These are phyloP conservation scores for Tilletia setariae DNA, from an alignment of 1,284 basidiomycete species.

Conservation along the genomic window DNA sequence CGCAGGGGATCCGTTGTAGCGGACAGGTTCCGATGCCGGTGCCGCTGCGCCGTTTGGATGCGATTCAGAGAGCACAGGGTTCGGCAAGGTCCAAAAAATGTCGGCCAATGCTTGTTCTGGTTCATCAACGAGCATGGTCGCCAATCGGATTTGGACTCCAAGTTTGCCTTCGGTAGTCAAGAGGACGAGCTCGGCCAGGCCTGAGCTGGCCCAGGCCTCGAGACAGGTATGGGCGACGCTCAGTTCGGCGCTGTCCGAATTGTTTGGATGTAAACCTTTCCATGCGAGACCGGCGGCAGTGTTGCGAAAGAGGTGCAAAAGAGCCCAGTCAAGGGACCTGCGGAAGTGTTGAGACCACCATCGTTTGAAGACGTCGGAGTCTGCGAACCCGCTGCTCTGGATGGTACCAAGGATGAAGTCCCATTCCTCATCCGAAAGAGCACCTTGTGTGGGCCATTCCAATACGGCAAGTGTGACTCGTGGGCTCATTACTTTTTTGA, in stretches of 20 bases:
- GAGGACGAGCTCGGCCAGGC: neutral
- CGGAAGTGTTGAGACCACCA: neutral
- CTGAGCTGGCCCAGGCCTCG: neutral
- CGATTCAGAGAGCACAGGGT: neutral
- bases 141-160: neutral
- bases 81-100: neutral
- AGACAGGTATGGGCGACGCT: conserved; percentile 4
- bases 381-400: neutral
- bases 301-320: neutral
- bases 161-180: neutral
- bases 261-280: conserved; percentile 10
- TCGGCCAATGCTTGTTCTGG: neutral
- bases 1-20: neutral
- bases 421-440: neutral
- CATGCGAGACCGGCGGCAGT: neutral
- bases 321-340: conserved; percentile 1
- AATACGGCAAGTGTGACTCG: too few species aligned
- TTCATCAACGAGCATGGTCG: neutral
- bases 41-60: neutral
- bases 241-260: neutral
- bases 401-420: neutral
- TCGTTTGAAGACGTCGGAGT: neutral
- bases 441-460: neutral
- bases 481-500: too few species aligned
- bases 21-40: neutral